phyloP scores from a whole-genome alignment of 2,329 filamentous ascomycete genomes.

The Hirsutella rhossiliensis region DNA sequence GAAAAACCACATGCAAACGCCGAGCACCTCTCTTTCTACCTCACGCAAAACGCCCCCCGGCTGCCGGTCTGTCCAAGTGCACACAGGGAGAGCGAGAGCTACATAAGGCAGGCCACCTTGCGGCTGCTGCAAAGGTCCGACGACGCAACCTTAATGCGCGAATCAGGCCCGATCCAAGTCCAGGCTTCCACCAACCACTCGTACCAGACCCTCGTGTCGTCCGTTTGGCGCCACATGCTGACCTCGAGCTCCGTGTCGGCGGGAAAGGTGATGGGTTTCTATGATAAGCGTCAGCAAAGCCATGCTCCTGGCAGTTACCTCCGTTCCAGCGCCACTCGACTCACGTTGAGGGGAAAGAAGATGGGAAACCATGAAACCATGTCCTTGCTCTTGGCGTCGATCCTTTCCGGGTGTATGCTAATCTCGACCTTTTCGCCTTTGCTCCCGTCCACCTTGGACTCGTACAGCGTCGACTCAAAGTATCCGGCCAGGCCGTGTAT shows the following conservation, averaged over 20 bases:
- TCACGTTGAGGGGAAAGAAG: slow-evolving; percentile 88
- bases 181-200: slow-evolving; percentile 93
- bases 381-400: slow-evolving; percentile 84
- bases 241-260: slow-evolving; percentile 76
- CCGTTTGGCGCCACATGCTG: slow-evolving; percentile 92
- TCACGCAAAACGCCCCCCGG: neutral
- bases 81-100: slow-evolving; percentile 6
- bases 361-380: slow-evolving; percentile 99
- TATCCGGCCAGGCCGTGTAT: slow-evolving; percentile 89
- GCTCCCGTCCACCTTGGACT: slow-evolving; percentile 28
- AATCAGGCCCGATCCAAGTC: slow-evolving; percentile 46
- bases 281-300: slow-evolving; percentile 5
- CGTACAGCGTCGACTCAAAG: slow-evolving; percentile 92
- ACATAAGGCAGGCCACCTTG: slow-evolving; percentile 63
- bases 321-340: slow-evolving; percentile 10
- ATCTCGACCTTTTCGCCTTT: slow-evolving; percentile 57
- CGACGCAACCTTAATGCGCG: slow-evolving; percentile 51
- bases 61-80: neutral
- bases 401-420: slow-evolving; percentile 83
- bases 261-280: slow-evolving; percentile 79
- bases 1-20: too few species aligned
- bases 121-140: slow-evolving; percentile 59
- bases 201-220: slow-evolving; percentile 95
- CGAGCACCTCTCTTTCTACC: neutral
- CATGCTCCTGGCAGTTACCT: too few species aligned